Conservation (phyloP, 2,329 filamentous ascomycete species). For the Trichoderma endophyticum region DNA sequence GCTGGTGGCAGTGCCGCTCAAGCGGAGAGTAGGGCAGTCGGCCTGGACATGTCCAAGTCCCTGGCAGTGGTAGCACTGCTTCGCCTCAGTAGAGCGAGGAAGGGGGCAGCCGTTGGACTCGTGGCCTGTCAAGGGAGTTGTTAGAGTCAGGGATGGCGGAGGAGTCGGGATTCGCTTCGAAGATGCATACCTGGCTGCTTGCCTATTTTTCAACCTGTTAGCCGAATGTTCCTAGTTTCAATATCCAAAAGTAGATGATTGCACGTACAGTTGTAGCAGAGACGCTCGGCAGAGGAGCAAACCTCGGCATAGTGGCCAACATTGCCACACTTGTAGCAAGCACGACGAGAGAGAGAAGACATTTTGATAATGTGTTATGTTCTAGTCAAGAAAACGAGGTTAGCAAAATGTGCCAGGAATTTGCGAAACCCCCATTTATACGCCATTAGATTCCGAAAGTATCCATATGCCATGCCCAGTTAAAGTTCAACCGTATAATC, state of each 20-base stretch:
- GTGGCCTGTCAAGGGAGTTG: constrained; percentile 55
- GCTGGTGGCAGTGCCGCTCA: constrained; percentile 77
- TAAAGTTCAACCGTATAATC: background rate
- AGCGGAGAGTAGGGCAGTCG: constrained; percentile 92
- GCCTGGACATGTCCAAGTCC: constrained; percentile 97
- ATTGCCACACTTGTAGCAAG: constrained; percentile 81
- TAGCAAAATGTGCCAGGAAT: constrained; percentile 26
- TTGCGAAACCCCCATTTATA: background rate
- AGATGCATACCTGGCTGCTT: constrained; percentile 68
- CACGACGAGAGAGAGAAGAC: constrained; percentile 78
- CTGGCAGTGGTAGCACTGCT: constrained; percentile 99
- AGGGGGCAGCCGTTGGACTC: constrained; percentile 97
- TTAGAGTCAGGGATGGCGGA: background rate
- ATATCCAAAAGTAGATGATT: background rate
- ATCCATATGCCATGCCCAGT: background rate
- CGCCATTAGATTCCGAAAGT: background rate
- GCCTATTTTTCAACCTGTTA: constrained; percentile 44
- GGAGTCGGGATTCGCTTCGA: background rate
- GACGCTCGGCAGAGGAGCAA: constrained; percentile 94
- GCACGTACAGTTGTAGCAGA: constrained; percentile 96
- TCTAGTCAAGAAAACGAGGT: constrained; percentile 43
- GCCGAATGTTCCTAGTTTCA: constrained; percentile 14
- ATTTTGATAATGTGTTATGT: constrained; percentile 47
- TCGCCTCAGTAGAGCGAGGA: constrained; percentile 94
- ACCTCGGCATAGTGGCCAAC: constrained; percentile 82